Conservation (phyloP, 495 filamentous ascomycete genomes). For the Beverwykella pulmonaria region DNA sequence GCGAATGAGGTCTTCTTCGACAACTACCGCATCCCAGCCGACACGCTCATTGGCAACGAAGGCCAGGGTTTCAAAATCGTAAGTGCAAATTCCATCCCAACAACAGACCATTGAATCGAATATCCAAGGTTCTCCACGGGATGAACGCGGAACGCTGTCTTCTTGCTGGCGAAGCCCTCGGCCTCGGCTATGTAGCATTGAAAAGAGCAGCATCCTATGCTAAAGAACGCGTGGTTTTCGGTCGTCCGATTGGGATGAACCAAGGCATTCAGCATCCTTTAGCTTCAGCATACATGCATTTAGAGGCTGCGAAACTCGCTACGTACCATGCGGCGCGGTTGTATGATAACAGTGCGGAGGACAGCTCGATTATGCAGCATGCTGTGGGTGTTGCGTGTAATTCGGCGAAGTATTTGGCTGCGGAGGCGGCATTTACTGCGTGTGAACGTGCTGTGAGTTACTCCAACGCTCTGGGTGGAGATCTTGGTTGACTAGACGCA, state of each 20-base stretch:
- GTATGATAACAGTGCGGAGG: slow-evolving; percentile 64
- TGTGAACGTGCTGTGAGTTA: slow-evolving; percentile 64
- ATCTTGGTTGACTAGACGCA: background rate
- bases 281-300: slow-evolving; percentile 72
- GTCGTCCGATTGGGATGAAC: slow-evolving; percentile 71
- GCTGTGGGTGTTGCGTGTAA: slow-evolving; percentile 74
- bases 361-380: slow-evolving; percentile 57
- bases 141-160: slow-evolving; percentile 84
- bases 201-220: slow-evolving; percentile 67
- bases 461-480: background rate
- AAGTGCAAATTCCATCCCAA: background rate
- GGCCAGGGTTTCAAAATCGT: slow-evolving; percentile 72
- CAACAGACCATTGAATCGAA: background rate
- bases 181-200: slow-evolving; percentile 74
- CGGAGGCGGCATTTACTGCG: slow-evolving; percentile 74
- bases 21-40: slow-evolving; percentile 63
- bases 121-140: slow-evolving; percentile 64
- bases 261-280: slow-evolving; percentile 77
- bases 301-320: slow-evolving; percentile 76
- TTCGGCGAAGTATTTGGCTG: slow-evolving; percentile 76
- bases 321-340: slow-evolving; percentile 77
- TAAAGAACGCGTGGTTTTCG: slow-evolving; percentile 68
- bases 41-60: slow-evolving; percentile 68
- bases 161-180: slow-evolving; percentile 75
- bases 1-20: slow-evolving; percentile 86